phyloP scores from a whole-genome alignment of 495 filamentous ascomycete genomes.

The Choiromyces venosus region DNA sequence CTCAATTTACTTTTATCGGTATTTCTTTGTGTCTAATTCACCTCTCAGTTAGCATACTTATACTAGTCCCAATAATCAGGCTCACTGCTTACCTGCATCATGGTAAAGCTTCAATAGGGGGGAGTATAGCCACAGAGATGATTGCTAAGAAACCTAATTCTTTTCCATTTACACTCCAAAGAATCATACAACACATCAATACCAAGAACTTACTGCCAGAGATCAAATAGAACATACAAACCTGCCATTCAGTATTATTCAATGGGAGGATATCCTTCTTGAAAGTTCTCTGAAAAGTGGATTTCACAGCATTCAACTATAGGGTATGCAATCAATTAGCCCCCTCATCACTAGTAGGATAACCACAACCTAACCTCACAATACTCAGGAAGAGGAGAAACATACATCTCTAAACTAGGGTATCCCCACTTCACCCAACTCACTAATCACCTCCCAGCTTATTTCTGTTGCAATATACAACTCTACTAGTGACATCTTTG shows the following conservation, averaged over 20 bases:
- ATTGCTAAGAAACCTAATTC: constrained; percentile 70
- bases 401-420: constrained; percentile 95
- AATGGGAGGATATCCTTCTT: constrained; percentile 94
- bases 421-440: constrained; percentile 87
- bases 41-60: no score
- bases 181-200: constrained; percentile 55
- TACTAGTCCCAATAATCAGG: no score
- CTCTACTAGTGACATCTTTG: constrained; percentile 99
- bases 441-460: constrained; percentile 94
- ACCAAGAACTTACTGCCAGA: constrained; percentile 4
- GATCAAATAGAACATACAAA: constrained; percentile 60
- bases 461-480: no score
- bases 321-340: constrained; percentile 1
- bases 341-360: neutral
- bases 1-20: no score
- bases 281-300: constrained; percentile 92
- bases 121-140: no score
- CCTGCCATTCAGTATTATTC: constrained; percentile 95
- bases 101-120: no score
- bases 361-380: neutral
- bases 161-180: constrained; percentile 94
- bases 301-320: constrained; percentile 84
- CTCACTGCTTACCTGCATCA: no score
- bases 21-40: no score
- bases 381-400: constrained; percentile 17